These are phyloP conservation scores for Physcomitrium patens DNA, from an alignment of 225 moss, liverwort and hornwort genomes.

Conservation along the genomic window DNA sequence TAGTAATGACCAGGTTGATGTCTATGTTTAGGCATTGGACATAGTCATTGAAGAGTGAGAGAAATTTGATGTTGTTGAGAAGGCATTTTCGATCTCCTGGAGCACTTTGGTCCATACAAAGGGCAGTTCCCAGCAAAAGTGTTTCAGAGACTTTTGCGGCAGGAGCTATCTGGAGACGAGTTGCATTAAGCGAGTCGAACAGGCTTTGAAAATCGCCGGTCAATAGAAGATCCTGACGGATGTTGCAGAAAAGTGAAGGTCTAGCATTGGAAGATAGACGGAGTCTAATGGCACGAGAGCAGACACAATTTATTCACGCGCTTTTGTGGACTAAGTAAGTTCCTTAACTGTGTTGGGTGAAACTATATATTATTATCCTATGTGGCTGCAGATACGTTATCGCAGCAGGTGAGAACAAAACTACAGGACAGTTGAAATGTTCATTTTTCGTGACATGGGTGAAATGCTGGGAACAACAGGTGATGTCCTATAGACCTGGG, in stretches of 20 bases:
- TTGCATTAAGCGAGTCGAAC: conserved; percentile 61
- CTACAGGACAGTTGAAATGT: neutral
- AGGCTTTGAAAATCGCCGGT: conserved; percentile 71
- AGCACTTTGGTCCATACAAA: conserved; percentile 54
- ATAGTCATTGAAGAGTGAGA: conserved; percentile 63
- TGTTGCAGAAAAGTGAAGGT: conserved; percentile 36
- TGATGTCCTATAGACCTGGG: neutral
- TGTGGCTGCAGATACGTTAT: neutral
- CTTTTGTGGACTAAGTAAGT: conserved; percentile 86
- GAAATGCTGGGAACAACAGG: no score
- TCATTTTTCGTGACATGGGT: neutral
- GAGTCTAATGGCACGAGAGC: conserved; percentile 44
- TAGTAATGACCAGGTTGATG: conserved; percentile 46
- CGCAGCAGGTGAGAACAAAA: conserved; percentile 25
- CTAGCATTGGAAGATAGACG: conserved; percentile 29
- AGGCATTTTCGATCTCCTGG: conserved; percentile 65
- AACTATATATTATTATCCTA: neutral
- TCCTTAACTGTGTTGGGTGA: neutral
- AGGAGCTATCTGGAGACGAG: conserved; percentile 45
- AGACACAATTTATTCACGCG: conserved; percentile 58
- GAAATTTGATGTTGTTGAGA: conserved; percentile 60
- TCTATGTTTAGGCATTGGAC: conserved; percentile 76
- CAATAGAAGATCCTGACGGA: conserved; percentile 56
- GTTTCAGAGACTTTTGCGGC: conserved; percentile 69
- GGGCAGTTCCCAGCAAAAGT: conserved; percentile 63